These are phyloP conservation scores for Metschnikowia lachancei DNA, from an alignment of 805 yeast genomes.

Conservation along the genomic window DNA sequence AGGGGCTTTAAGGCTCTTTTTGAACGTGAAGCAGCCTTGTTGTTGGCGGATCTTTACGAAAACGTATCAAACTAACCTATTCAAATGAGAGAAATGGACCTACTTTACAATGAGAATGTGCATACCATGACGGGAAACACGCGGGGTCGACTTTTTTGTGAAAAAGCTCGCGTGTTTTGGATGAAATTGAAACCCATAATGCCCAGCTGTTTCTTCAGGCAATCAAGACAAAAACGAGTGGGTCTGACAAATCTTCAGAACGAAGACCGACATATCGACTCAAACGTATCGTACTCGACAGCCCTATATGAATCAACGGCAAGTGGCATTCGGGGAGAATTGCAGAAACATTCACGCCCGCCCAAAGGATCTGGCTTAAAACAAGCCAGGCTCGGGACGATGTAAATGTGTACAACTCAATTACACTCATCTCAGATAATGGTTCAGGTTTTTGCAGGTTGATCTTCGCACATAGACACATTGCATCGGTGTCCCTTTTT, in stretches of 20 bases:
- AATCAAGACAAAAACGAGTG: neutral
- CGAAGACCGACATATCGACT: conserved; percentile 7
- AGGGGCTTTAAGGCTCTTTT: no score
- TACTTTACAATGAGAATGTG: conserved; percentile 6
- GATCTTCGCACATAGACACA: conserved; percentile 49
- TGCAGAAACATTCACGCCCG: neutral
- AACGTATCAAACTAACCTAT: no score
- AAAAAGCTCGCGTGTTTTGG: conserved; percentile 1
- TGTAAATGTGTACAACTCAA: neutral
- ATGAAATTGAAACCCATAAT: conserved; percentile 3
- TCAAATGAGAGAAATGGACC: no score
- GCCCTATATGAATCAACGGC: neutral
- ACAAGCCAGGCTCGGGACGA: conserved; percentile 5
- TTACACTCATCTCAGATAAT: conserved; percentile 6
- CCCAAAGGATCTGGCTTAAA: conserved; percentile 4
- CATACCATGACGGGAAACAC: conserved; percentile 8
- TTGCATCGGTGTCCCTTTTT: conserved; percentile 40
- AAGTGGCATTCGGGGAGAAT: conserved; percentile 7
- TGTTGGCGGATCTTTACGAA: no score
- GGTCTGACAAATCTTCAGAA: conserved; percentile 10
- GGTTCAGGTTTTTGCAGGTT: conserved; percentile 10
- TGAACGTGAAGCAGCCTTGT: no score
- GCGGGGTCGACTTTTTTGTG: neutral
- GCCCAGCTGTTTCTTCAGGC: conserved; percentile 3
- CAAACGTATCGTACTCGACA: neutral